Base-by-base conservation (phyloP, 208 protist genomes). In the Polymyxa betae region DNA sequence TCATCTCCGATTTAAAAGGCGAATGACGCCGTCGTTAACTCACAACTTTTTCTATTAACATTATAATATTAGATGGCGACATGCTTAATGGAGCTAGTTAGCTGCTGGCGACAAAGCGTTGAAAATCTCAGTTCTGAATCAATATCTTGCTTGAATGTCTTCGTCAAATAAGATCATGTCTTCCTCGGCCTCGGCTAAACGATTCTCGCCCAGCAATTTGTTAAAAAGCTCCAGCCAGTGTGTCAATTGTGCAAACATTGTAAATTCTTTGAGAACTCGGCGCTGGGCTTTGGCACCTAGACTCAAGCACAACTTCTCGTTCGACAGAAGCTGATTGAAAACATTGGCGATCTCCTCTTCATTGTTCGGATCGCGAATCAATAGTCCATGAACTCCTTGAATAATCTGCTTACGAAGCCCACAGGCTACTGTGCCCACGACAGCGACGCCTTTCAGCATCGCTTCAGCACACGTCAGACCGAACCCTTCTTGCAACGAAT, bases 381-480 rank as follows among this genome's bases (percentile, higher is more conserved):
- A n/a, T n/a, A 5, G 72, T n/a, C 72, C 72, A 45, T 82, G 35
- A n/a, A 82, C 40, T 16, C 72, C 72, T 20, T 82, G 5, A n/a
- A 45, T 82, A n/a, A 82, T 82, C 72, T 82, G 72, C 5, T 82
- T 5, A 43, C 72, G 72, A 82, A 82, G 5, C 12, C 72, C 72
- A 82, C 72, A 82, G 16, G 72, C 72, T 12, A 35, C 12, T n/a
- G 72, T 82, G 35, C 72, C 40, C 16, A 82, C 35, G 16, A 82
- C 72, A n/a, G 72, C 35, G 12, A 82, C 35, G 16, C 72, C 72
- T 43, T 82, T 82, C 72, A 82, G 72, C 72, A 82, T 82, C 72
- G 72, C 72, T 43, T 82, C 72, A n/a, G 72, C 35, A n/a, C 72
- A 82, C 16, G 72, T 45, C 35, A 82, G 72, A 5, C 72, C 72